Evolutionary conservation across 2,329 filamentous ascomycete species (phyloP).

Genomic region (Epichloe coenophiala): DNA sequence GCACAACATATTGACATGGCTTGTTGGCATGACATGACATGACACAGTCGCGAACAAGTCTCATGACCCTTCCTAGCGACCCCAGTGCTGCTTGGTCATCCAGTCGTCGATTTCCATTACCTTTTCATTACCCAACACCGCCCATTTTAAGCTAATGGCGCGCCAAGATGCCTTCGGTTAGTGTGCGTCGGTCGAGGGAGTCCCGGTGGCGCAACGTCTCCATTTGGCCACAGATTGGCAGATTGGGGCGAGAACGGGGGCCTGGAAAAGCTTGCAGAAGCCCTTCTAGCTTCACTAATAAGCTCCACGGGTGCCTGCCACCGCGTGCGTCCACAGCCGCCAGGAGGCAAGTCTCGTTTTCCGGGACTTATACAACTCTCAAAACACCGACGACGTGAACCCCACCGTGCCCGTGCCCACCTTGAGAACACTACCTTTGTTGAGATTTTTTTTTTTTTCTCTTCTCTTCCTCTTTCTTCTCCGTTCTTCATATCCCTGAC

Average conservation of each 20-base stretch:
- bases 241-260: background rate
- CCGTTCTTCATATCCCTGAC: background rate
- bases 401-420: background rate
- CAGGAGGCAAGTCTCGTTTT: background rate
- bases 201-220: background rate
- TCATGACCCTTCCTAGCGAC: conserved; percentile 5
- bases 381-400: conserved; percentile 2
- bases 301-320: too few relatives aligned
- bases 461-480: background rate
- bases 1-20: too few relatives aligned
- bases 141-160: background rate
- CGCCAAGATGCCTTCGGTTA: conserved; percentile 1
- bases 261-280: background rate
- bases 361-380: background rate
- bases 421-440: background rate
- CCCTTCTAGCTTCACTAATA: background rate
- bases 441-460: background rate
- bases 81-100: background rate
- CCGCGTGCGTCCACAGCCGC: background rate
- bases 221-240: background rate
- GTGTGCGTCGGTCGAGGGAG: too few relatives aligned
- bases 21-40: too few relatives aligned
- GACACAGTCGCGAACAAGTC: background rate
- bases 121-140: conserved; percentile 10
- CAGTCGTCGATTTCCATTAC: conserved; percentile 8